Base-by-base conservation (phyloP, 2,329 filamentous ascomycete genomes). In the Rosellinia necatrix region DNA sequence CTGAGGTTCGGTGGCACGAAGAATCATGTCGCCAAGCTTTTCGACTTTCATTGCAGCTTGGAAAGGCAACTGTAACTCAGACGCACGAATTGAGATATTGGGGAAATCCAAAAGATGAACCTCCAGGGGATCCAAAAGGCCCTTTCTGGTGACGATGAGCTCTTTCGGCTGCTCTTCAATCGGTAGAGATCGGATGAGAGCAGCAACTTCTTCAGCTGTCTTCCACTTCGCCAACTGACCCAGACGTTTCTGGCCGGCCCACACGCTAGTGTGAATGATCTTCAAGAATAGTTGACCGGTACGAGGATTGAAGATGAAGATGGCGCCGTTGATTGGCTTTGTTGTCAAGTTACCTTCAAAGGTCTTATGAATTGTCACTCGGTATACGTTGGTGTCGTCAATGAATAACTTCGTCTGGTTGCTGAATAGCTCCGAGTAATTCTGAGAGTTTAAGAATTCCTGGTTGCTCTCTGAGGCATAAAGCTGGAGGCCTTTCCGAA, bases 21-120 rank as follows among this genome's bases (percentile, higher is more conserved):
- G 79, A 68, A 99, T 99, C 93, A 99, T 97, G 76, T 99, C 96
- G 64, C 93, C 96, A 41, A 99, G 84, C 75, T 99, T 99, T 77
- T 99, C 94, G 2, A 99, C 92, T 81, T 99, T 99, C 93, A 99
- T 99, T 0, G 96, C 96, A 52, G 94, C 94, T 75, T 99, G 96
- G 89, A 99, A 99, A 1, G 94, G 94, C 62, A 99, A 80, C 74
- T 99, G 94, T 65, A 99, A 78, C 75, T 99, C 94, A 0, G 94
- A 99, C 9, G 94, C 94, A 65, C 94, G 90, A 66, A 99, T 99
- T 2, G 94, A 97, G 64, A 99, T 99, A 72, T 99, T 99, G 51
- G 94, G 94, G 81, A 99, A 99, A 73, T 99, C 96, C 37, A 99
- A 87, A 69, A 99, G 75, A 71, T 99, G 96, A 13, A 99, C 94